phyloP scores from a whole-genome alignment of 2,329 filamentous ascomycete genomes.

The Paradendryphiella salina region DNA sequence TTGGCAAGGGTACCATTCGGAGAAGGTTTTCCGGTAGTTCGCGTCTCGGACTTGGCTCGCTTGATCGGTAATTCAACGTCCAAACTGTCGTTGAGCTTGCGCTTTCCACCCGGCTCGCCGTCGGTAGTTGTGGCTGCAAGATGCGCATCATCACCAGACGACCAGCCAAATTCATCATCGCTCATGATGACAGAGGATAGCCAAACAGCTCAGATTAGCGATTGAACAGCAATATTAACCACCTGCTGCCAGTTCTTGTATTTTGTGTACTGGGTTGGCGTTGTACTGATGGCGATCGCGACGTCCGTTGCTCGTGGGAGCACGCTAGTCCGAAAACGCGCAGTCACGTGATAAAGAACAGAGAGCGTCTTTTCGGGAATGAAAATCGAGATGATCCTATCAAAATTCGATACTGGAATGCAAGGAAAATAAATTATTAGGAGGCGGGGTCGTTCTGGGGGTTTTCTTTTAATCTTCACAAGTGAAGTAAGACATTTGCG shows the following conservation, averaged over 20 bases:
- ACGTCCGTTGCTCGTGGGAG: neutral
- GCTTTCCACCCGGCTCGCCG: slow-evolving; percentile 8
- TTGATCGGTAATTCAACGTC: neutral
- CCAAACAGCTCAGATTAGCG: neutral
- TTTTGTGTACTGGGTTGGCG: no score
- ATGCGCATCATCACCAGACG: slow-evolving; percentile 13
- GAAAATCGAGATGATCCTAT: neutral
- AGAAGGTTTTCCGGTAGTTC: neutral
- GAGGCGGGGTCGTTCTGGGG: no score
- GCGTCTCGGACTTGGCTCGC: neutral
- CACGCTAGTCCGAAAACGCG: slow-evolving; percentile 1
- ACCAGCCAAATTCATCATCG: slow-evolving; percentile 16
- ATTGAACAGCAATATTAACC: no score
- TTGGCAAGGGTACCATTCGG: slow-evolving; percentile 31
- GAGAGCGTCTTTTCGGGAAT: neutral
- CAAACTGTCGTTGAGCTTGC: slow-evolving; percentile 1
- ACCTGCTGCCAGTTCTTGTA: no score
- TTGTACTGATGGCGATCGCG: neutral
- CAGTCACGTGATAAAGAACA: slow-evolving; percentile 1
- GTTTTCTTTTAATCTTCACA: no score
- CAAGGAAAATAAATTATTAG: no score
- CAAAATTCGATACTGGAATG: no score
- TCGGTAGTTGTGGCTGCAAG: slow-evolving; percentile 5
- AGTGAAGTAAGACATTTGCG: no score
- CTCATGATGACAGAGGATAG: slow-evolving; percentile 6